Evolutionary conservation across 345 rosid genomes (phyloP).

Genomic region (Dimocarpus longan): DNA sequence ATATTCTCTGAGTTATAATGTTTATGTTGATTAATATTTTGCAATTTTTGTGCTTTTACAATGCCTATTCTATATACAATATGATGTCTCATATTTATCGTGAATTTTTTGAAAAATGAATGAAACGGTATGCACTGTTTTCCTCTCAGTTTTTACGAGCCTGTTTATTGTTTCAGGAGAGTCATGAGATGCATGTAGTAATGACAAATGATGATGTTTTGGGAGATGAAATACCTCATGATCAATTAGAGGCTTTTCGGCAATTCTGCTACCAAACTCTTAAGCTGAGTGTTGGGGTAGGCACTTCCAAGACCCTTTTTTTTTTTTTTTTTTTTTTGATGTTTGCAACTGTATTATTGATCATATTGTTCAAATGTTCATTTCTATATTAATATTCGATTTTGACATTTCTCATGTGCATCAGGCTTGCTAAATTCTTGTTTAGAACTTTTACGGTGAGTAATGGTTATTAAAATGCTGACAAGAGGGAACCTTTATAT

Average conservation of each 20-base stretch:
- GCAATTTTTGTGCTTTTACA: too few relatives aligned
- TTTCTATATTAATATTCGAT: too few relatives aligned
- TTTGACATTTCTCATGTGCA: too few relatives aligned
- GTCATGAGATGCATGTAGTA: conserved; percentile 47
- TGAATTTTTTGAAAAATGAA: neutral
- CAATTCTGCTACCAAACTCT: conserved; percentile 68
- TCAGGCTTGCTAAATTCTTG: too few relatives aligned
- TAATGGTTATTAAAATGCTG: too few relatives aligned
- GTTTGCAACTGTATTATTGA: neutral
- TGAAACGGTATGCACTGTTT: conserved; percentile 17
- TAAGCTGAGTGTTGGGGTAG: conserved; percentile 64
- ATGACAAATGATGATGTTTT: conserved; percentile 94
- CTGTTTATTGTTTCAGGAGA: conserved; percentile 52
- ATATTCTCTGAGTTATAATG: neutral
- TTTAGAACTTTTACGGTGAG: too few relatives aligned
- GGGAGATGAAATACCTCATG: conserved; percentile 91
- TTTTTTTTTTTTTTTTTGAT: neutral
- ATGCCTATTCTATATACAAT: neutral
- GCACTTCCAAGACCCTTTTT: conserved; percentile 16
- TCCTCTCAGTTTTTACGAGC: neutral
- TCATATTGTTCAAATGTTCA: too few relatives aligned
- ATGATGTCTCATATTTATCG: neutral
- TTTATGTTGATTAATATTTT: neutral
- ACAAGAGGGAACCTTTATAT: too few relatives aligned
- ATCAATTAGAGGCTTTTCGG: conserved; percentile 65